Conservation (phyloP, 1,284 basidiomycete species). For the Sphagnurus paluster region DNA sequence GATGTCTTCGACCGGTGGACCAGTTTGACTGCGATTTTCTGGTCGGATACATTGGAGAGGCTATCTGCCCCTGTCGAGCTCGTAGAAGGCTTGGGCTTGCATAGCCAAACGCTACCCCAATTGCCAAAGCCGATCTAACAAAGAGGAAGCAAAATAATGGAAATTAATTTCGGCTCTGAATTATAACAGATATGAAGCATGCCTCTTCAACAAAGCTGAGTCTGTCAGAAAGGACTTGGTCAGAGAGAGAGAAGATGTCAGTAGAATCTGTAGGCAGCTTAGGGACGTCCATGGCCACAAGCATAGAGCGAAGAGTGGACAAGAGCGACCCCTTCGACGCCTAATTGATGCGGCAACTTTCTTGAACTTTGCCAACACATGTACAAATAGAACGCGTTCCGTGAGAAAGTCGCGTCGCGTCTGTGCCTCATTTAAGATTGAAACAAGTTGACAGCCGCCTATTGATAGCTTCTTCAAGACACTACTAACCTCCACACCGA, state of each 20-base stretch:
- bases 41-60: constrained; percentile 37
- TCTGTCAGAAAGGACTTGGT: constrained; percentile 64
- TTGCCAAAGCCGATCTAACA: constrained; percentile 82
- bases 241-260: constrained; percentile 48
- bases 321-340: constrained; percentile 15
- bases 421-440: neutral
- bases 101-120: constrained; percentile 85
- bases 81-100: constrained; percentile 54
- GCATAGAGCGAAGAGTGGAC: constrained; percentile 26
- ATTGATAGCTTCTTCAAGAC: no score
- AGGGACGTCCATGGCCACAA: constrained; percentile 37
- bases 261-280: constrained; percentile 32
- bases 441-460: neutral
- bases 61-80: constrained; percentile 34
- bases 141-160: constrained; percentile 7
- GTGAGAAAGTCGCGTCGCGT: constrained; percentile 29
- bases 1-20: constrained; percentile 77
- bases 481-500: no score
- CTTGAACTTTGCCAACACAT: constrained; percentile 35
- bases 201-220: constrained; percentile 79
- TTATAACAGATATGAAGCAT: constrained; percentile 19
- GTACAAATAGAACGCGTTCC: constrained; percentile 16
- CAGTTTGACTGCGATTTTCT: constrained; percentile 84
- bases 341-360: constrained; percentile 14
- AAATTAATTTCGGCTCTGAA: constrained; percentile 4